Base-by-base conservation (phyloP, 1,284 basidiomycete genomes). In the Violaceomyces palustris region DNA sequence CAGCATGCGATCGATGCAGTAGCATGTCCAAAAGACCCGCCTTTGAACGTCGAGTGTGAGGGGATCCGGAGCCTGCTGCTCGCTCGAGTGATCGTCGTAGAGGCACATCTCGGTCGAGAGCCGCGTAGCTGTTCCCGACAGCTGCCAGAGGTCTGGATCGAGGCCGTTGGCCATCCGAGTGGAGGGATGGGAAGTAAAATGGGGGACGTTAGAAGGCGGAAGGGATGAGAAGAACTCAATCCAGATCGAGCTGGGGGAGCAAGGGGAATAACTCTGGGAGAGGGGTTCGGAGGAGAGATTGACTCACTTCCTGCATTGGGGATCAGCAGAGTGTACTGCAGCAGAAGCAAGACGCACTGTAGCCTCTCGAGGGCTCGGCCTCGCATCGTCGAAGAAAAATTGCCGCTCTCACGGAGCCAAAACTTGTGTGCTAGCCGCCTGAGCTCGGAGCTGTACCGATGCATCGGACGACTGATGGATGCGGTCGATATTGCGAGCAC, bases 381-480 rank as follows among this genome's bases (percentile, higher is more conserved):
- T 3, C 50, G 40, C 22, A 50, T 49, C 5, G 44, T 29, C 1
- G 48, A 32, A 0, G 47, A 42, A 17, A 51, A 42, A 8, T 50
- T 35, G 7, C 44, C 41, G 25, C 54, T 50, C 15, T 47, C 56
- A 30, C 54, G 50, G 6, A 33, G 28, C 56, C 56, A 59, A 25
- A 50, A 53, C 26, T 59, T 51, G 25, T 54, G 46, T 1, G 50
- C 56, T 0, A 59, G 37, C 9, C 51, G 39, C 12, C 48, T 41
- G 12, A 59, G 48, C 32, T 59, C 56, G 1, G 56, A 52, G 36
- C 56, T 59, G 34, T 50, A 59, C n/a, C n/a, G n/a, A 28, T 59
- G 53, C 25, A 54, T 50, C n/a, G 50, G 50, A 6, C 52, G 47
- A 8, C 50, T 39, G 3, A 60, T 45, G 4, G 57, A 60, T 7